Evolutionary conservation across 2,329 filamentous ascomycete species (phyloP).

Genomic region (Colletotrichum lentis): DNA sequence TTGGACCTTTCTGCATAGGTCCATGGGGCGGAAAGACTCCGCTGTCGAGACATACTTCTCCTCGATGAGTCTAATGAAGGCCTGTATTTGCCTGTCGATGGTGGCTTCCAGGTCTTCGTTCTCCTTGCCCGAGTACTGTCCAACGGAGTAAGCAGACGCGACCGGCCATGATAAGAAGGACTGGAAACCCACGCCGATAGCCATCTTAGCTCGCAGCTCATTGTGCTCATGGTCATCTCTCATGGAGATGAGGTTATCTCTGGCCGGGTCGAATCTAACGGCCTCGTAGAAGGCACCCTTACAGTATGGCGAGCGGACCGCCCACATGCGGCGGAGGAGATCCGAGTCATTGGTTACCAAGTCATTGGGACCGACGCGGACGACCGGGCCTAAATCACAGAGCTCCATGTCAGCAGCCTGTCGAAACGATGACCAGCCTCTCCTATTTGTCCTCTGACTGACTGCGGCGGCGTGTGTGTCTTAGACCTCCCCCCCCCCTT

Average conservation of each 20-base stretch:
- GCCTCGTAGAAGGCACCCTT: conserved; percentile 52
- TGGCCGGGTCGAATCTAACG: conserved; percentile 44
- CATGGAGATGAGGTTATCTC: conserved; percentile 47
- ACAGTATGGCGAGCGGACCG: conserved; percentile 46
- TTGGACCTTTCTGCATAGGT: conserved; percentile 58
- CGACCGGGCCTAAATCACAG: conserved; percentile 44
- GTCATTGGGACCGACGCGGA: conserved; percentile 49
- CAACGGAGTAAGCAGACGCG: background rate
- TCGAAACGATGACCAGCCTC: conserved; percentile 19
- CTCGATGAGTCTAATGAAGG: conserved; percentile 58
- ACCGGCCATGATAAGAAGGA: background rate
- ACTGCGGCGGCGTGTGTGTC: conserved; percentile 35
- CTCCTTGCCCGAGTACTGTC: conserved; percentile 63
- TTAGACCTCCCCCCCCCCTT: conserved; percentile 25
- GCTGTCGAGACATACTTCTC: conserved; percentile 53
- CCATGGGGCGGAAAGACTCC: conserved; percentile 52
- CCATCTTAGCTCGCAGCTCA: conserved; percentile 56
- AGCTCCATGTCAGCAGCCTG: conserved; percentile 37
- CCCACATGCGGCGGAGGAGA: conserved; percentile 47
- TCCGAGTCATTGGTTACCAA: conserved; percentile 49
- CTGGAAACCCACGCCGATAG: conserved; percentile 49
- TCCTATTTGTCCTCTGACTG: conserved; percentile 9
- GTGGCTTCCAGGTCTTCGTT: conserved; percentile 58
- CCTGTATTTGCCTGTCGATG: conserved; percentile 57
- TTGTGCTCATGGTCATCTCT: conserved; percentile 52